Base-by-base conservation (phyloP, 2,329 filamentous ascomycete species). In the Torrubiella hemipterigena region DNA sequence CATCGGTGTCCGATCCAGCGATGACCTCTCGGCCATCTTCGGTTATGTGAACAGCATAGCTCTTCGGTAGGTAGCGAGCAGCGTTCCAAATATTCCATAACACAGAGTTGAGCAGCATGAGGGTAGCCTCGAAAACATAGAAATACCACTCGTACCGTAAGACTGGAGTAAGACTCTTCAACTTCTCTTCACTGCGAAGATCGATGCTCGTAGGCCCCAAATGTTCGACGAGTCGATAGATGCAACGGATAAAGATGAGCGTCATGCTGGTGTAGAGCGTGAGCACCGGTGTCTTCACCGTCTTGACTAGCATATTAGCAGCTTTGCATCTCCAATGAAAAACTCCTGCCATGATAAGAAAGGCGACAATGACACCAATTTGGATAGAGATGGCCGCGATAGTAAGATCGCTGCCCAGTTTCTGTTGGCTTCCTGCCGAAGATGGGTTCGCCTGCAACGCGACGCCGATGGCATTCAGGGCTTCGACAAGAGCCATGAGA, bases 71-170 rank as follows among this genome's bases (percentile, higher is more conserved):
- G 41, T 56, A 70, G 18, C 54, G 53, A 21, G 68, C 55, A 15
- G 69, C 69, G 38, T 73, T 65, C 5, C 61, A 50, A 3, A 56
- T 23, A 36, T 72, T 74, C 46, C 68, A 56, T 40, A 74, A 43
- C 19, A 56, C 47, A 8, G 55, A 54, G 40, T 74, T 74, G 27
- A 42, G 24, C 1, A 73, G 41, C 70, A 74, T 74, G 10, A 71
- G 45, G 0, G 45, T 39, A 2, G 58, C 64, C 50, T 76, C 70
- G 35, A 74, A 74, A 14, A 73, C 56, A 42, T 67, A 72, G 38
- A 75, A 75, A 48, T 63, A 74, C 59, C 61, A 69, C 47, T 76
- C 69, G 39, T 72, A 67, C 15, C 66, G 57, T n/a, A 73, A 36
- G 15, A 70, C 49, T 0, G 65, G 59, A 50, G 3, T 46, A 51